Evolutionary conservation across 805 yeast genomes (phyloP), one percentile per base, ranked within the genome.

Genomic region (Diddensiella transvaalensis): DNA sequence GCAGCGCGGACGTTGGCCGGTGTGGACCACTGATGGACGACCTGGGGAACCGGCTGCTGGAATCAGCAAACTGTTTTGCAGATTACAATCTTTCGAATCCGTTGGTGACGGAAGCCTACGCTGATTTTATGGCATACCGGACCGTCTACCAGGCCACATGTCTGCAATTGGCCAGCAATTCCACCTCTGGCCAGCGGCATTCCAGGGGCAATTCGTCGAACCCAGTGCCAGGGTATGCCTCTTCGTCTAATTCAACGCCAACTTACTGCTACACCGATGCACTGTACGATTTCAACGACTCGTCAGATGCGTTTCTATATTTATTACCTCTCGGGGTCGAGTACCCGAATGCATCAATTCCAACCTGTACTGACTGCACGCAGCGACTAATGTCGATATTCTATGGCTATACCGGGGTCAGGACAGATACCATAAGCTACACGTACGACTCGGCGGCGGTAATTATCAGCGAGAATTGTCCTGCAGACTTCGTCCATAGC

Each of bases 231-330:
- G 8, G 8, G 17, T 35, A 8, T 8, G 17, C 15, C 13, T 10
- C 30, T 10, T 21, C 38, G 38, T 10, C 8, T 8, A 15, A 35
- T 18, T 35, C 42, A 18, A 6, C 22, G 21, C 42, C 49, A 22
- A 50, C 19, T n/a, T 63, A 62, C 52, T 63, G 67, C 52, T 63
- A 60, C 48, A 55, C 60, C 15, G 57, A 61, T 42, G 54, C 64
- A 1, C 46, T 60, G 37, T 58, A 42, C 44, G 53, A 59, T 45
- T 23, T 50, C 17, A 42, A 42, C 22, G 51, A 44, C 22, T 41
- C 50, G n/a, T 49, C 51, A 3, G 64, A 63, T 42, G 60, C 62
- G 21, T 60, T 55, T 42, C 52, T 63, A 30, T 63, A 62, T 44
- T 58, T 60, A 26, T 50, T 63, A 35, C 65, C 67, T 5, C 52